Evolutionary conservation across 495 filamentous ascomycete genomes (phyloP), one percentile per base, ranked within the genome.

Genomic region (Podospora appendiculata): DNA sequence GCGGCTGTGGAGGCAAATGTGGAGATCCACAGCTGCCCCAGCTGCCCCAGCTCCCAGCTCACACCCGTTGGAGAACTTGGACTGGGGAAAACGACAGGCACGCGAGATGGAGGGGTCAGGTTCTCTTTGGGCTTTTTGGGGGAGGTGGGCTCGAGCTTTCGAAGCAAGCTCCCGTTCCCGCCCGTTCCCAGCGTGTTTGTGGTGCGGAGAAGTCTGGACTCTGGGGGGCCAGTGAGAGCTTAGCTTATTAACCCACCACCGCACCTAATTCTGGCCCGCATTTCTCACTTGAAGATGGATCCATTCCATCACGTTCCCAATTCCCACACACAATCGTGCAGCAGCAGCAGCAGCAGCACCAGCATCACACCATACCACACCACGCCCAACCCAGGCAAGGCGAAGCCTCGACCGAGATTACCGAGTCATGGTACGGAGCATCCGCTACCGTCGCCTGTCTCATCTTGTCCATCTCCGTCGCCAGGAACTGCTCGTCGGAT

Each of bases 391-490:
- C 10, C 14, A n/a, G 45, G 13, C 9, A 39, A 48, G 25, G 40
- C 25, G n/a, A 25, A 25, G 5, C 25, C 25, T 25, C 25, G 25
- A 25, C 25, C 25, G 25, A 25, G 25, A 25, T 41, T 44, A 34
- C 17, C 45, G 50, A 12, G 45, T 44, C 49, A 46, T 41, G 57
- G 52, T 46, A 38, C 57, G 57, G 57, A 59, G 38, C 42, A 38
- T 59, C 40, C 44, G 35, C 50, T 48, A 53, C 57, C 57, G 57
- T 58, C 51, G 49, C 54, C 50, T 48, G 34, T 45, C 40, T 48
- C 50, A 35, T 51, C 51, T 41, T 32, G 25, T 25, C 25, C 25
- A 25, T 5, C 25, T 25, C 25, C 25, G 25, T 25, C 25, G 25
- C 25, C 25, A 5, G 25, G 25, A 25, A 5, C 25, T 25, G 25